A percentile compares a stretch with the other conserved stretches of the same genome.
These are phyloP conservation scores for Talaromyces adpressus DNA, from an alignment of 495 filamentous ascomycete genomes.

Conservation along the genomic window DNA sequence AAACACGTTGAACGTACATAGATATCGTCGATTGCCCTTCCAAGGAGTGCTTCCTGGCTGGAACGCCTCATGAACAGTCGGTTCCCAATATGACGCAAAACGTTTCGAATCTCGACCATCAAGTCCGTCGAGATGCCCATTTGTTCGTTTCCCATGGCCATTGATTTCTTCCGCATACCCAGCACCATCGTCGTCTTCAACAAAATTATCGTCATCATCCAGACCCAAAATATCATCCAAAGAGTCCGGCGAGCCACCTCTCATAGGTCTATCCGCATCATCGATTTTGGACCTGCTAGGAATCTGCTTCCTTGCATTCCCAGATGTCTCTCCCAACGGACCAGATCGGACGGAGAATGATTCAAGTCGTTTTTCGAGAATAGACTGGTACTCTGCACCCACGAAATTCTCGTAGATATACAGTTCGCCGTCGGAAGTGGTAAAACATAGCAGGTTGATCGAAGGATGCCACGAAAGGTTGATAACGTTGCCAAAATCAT, in stretches of 20 bases:
- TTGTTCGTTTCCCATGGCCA: conserved; percentile 51
- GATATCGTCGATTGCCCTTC: conserved; percentile 87
- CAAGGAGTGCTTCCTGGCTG: conserved; percentile 94
- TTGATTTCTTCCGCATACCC: conserved; percentile 70
- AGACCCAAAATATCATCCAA: conserved; percentile 51
- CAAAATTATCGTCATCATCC: conserved; percentile 67
- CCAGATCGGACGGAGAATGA: conserved; percentile 83
- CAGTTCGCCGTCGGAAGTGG: conserved; percentile 82
- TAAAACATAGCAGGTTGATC: conserved; percentile 82
- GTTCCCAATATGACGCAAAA: conserved; percentile 46
- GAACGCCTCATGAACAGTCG: conserved; percentile 72
- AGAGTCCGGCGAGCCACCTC: conserved; percentile 47
- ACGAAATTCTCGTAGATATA: conserved; percentile 83
- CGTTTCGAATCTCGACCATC: conserved; percentile 55
- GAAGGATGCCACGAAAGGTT: conserved; percentile 87
- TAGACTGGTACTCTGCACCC: conserved; percentile 50
- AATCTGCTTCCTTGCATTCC: conserved; percentile 50
- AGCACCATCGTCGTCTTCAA: conserved; percentile 92
- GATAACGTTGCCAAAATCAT: conserved; percentile 73
- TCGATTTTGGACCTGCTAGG: conserved; percentile 49
- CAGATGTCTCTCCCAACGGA: conserved; percentile 63
- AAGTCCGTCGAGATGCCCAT: conserved; percentile 42
- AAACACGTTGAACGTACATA: conserved; percentile 45
- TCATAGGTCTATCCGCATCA: conserved; percentile 27
- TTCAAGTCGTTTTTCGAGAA: conserved; percentile 57